These are phyloP conservation scores for Skeletonema grethae DNA, from an alignment of 108 stramenopile species.

Conservation along the genomic window DNA sequence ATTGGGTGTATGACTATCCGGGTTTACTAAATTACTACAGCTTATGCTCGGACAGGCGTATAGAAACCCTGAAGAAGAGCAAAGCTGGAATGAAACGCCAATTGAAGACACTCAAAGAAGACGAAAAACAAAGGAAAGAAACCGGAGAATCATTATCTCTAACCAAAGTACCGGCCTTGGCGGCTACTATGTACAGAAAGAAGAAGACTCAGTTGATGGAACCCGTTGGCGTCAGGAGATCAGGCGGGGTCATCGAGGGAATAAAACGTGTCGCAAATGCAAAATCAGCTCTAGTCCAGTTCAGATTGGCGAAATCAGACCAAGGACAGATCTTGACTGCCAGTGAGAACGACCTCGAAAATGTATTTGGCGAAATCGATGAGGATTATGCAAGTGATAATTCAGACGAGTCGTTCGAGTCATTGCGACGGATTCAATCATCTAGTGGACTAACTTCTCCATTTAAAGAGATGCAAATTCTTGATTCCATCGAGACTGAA, in stretches of 20 bases:
- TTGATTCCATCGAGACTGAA: background rate
- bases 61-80: constrained; percentile 48
- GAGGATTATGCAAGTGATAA: background rate
- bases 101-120: constrained; percentile 43
- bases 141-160: constrained; percentile 19
- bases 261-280: background rate
- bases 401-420: background rate
- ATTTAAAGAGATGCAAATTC: background rate
- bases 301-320: background rate
- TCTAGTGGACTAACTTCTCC: background rate
- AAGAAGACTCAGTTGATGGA: constrained; percentile 11
- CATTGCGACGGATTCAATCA: background rate
- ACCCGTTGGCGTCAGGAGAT: background rate
- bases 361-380: background rate
- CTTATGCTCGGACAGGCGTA: constrained; percentile 61
- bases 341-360: background rate
- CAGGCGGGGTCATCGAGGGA: background rate
- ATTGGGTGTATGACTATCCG: constrained; percentile 76
- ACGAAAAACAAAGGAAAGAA: constrained; percentile 53
- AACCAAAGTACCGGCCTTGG: constrained; percentile 20
- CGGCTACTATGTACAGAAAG: constrained; percentile 17
- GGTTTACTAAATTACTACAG: constrained; percentile 72
- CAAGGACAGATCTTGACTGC: background rate
- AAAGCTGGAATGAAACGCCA: constrained; percentile 64
- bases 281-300: background rate